Evolutionary conservation across 2,329 filamentous ascomycete species (phyloP).

Genomic region (Metarhizium sp.): DNA sequence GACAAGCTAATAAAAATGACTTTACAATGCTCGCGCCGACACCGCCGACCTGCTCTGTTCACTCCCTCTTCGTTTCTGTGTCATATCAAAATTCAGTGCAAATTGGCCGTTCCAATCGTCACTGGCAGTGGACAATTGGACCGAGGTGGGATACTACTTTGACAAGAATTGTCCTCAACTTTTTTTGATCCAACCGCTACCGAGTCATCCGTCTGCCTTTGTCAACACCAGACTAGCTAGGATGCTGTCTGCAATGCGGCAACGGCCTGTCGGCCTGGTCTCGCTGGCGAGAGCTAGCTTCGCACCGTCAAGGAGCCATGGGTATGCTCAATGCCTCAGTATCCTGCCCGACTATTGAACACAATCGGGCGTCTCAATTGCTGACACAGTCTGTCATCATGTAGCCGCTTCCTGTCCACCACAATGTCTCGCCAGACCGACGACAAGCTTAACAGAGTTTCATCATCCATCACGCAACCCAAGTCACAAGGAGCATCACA

Average conservation of each 20-base stretch:
- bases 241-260: conserved; percentile 13
- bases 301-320: conserved; percentile 7
- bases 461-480: conserved; percentile 80
- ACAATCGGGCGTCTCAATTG: no score
- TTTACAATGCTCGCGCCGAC: conserved; percentile 15
- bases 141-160: neutral
- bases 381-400: neutral
- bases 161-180: neutral
- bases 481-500: conserved; percentile 98
- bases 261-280: conserved; percentile 7
- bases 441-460: conserved; percentile 71
- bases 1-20: conserved; percentile 16
- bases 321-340: conserved; percentile 6
- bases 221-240: neutral
- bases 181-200: neutral
- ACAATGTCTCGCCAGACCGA: conserved; percentile 39
- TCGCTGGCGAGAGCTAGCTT: conserved; percentile 9
- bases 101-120: neutral
- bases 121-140: neutral
- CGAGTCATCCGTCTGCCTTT: neutral
- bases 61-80: neutral
- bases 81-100: neutral
- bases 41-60: conserved; percentile 16
- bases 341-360: neutral
- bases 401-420: conserved; percentile 40